A percentile compares a stretch with the other conserved stretches of the same genome.
phyloP scores from a whole-genome alignment of 768 basidiomycete species.

The Auricularia heimuer region DNA sequence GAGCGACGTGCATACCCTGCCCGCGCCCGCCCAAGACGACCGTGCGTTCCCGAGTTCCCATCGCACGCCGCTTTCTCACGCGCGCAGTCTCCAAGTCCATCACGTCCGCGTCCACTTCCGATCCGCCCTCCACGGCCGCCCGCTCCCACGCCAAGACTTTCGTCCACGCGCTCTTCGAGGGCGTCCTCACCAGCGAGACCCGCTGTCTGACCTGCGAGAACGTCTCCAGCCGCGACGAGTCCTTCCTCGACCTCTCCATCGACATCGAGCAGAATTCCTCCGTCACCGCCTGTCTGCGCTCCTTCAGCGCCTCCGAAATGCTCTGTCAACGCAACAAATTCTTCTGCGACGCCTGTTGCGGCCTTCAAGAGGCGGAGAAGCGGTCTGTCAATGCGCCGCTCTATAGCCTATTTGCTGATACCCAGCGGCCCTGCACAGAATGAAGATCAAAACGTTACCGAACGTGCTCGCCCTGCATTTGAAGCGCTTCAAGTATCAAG shows the following conservation, averaged over 20 bases:
- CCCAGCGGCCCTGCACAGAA: slow-evolving; percentile 37
- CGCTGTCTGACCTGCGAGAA: slow-evolving; percentile 97
- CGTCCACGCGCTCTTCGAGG: slow-evolving; percentile 89
- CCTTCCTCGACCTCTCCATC: slow-evolving; percentile 96
- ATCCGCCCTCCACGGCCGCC: slow-evolving; percentile 6
- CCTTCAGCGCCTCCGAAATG: slow-evolving; percentile 98
- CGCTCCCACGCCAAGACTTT: slow-evolving; percentile 42
- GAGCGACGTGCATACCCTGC: slow-evolving; percentile 20
- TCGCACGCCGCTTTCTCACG: slow-evolving; percentile 6
- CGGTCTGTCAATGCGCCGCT: slow-evolving; percentile 42
- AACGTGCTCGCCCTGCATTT: slow-evolving; percentile 92
- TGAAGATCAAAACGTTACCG: slow-evolving; percentile 97
- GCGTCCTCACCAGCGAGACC: slow-evolving; percentile 91
- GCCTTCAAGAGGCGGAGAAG: slow-evolving; percentile 96
- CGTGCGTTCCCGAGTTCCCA: slow-evolving; percentile 35
- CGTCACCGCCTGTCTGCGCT: slow-evolving; percentile 88
- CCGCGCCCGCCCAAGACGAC: slow-evolving; percentile 43
- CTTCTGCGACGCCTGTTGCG: slow-evolving; percentile 95
- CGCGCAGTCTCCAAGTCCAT: slow-evolving; percentile 44
- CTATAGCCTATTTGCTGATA: not conserved
- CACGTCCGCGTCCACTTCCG: slow-evolving; percentile 17
- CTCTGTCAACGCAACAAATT: slow-evolving; percentile 97
- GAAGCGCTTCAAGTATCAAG: slow-evolving; percentile 98
- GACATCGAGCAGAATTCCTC: slow-evolving; percentile 98
- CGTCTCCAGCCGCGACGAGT: slow-evolving; percentile 90